These are phyloP conservation scores for Suillus clintonianus DNA, from an alignment of 768 basidiomycete genomes.

Conservation along the genomic window DNA sequence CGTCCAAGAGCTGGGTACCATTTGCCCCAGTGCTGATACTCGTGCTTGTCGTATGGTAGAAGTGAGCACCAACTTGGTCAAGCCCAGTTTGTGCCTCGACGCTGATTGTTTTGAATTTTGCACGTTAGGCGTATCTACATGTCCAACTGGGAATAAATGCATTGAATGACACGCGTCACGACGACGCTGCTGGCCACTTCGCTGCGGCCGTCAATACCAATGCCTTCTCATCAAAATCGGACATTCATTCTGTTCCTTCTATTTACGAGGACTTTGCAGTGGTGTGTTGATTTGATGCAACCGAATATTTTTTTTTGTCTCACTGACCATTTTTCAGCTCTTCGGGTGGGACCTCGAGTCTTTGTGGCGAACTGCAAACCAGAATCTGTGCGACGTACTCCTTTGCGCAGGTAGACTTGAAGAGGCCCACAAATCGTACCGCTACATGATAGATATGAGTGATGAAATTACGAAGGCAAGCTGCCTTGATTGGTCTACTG, in stretches of 20 bases:
- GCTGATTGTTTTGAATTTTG: not conserved
- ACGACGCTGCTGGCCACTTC: not conserved
- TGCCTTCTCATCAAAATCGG: not conserved
- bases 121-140: not conserved
- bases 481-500: not conserved
- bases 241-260: no score
- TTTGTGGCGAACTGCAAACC: not conserved
- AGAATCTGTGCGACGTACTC: not conserved
- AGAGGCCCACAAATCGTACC: not conserved
- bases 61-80: not conserved
- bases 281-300: not conserved
- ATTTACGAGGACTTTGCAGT: not conserved
- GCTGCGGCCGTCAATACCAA: not conserved
- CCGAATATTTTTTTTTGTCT: not conserved
- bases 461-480: not conserved
- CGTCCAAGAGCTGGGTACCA: not conserved
- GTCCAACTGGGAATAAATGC: not conserved
- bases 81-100: not conserved
- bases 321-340: not conserved
- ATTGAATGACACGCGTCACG: not conserved
- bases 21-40: not conserved
- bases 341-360: not conserved
- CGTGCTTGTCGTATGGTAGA: not conserved
- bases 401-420: not conserved
- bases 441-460: not conserved